These are phyloP conservation scores for Kurtzmaniella quercitrusa DNA, from an alignment of 1,139 yeast genomes.

Conservation along the genomic window DNA sequence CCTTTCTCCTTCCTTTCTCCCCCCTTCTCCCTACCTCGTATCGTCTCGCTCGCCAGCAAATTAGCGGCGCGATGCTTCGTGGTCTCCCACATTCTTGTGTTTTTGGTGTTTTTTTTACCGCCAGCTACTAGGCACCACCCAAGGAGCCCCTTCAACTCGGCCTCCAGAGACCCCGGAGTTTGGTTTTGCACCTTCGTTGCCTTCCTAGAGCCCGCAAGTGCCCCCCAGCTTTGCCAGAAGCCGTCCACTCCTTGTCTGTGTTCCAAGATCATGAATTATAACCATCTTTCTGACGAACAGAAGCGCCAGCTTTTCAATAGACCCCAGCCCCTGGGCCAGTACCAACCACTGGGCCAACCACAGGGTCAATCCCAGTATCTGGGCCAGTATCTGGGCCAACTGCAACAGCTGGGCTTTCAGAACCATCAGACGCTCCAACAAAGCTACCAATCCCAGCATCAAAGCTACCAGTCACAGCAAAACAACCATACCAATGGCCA, in stretches of 20 bases:
- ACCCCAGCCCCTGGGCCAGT: constrained; percentile 15
- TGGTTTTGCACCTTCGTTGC: background rate
- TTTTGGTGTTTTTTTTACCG: background rate
- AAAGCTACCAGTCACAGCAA: constrained; percentile 9
- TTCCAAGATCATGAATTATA: constrained; percentile 23
- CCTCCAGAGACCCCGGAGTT: background rate
- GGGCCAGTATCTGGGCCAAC: background rate
- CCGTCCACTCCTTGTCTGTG: background rate
- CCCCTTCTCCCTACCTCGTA: background rate
- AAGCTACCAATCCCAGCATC: constrained; percentile 13
- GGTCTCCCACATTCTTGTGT: background rate
- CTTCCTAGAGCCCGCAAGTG: background rate
- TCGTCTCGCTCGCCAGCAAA: background rate
- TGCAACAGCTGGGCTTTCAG: too few relatives aligned
- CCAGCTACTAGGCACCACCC: background rate
- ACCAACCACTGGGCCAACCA: constrained; percentile 10
- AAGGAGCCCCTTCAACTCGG: background rate
- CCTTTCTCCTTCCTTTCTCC: background rate
- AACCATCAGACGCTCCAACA: constrained; percentile 2
- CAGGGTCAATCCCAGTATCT: constrained; percentile 7
- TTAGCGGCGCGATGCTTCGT: background rate
- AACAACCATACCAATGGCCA: constrained; percentile 1
- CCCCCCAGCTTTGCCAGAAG: background rate
- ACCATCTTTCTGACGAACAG: constrained; percentile 29
- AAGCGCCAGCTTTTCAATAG: constrained; percentile 25